Conservation (phyloP, 305 asterid species). For the Solanum hybrid region DNA sequence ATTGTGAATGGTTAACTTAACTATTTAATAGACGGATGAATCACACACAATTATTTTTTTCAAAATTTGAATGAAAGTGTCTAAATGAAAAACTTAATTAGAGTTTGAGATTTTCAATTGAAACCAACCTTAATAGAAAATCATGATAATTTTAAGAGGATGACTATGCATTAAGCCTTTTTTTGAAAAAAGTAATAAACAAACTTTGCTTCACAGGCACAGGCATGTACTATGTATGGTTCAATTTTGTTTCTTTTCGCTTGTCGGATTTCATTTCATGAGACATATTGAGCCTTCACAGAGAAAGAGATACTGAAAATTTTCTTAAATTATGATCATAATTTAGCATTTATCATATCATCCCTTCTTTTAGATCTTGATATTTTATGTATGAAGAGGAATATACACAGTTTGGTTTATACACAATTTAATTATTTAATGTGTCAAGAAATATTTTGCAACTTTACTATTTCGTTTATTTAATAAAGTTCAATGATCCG, state of each 20-base stretch:
- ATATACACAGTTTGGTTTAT: not conserved
- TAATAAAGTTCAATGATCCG: not conserved
- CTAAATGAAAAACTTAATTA: not conserved
- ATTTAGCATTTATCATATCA: not conserved
- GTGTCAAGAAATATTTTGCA: not conserved
- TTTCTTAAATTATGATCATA: not conserved
- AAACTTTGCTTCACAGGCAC: not conserved
- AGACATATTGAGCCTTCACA: not conserved
- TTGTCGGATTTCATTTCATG: not conserved
- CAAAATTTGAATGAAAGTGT: too few relatives aligned
- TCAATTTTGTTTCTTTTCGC: not conserved
- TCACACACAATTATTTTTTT: not conserved
- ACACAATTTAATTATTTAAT: not conserved
- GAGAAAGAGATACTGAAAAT: not conserved
- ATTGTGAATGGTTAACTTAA: too few relatives aligned
- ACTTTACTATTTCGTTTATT: not conserved
- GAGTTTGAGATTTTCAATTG: not conserved
- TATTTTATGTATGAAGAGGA: not conserved
- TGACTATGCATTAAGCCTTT: not conserved
- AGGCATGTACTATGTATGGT: not conserved
- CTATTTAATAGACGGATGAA: not conserved
- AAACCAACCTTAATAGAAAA: not conserved
- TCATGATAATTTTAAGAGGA: not conserved
- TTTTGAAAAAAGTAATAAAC: too few relatives aligned
- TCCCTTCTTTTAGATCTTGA: not conserved